Evolutionary conservation across 345 rosid genomes (phyloP).

Genomic region (Crucihimalaya himalaica): DNA sequence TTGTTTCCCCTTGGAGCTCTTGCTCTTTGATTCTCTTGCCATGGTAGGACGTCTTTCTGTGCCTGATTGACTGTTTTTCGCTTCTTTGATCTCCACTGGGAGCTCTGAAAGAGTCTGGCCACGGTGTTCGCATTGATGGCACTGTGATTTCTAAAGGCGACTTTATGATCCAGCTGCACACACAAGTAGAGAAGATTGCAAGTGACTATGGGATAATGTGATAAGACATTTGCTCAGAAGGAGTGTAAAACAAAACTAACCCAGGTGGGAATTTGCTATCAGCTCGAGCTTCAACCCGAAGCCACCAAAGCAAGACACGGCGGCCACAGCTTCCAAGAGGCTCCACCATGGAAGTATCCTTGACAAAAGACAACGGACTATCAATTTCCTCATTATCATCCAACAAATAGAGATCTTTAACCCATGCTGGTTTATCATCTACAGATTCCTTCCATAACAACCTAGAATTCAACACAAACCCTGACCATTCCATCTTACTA

Average conservation of each 20-base stretch:
- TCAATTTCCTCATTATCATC: conserved; percentile 47
- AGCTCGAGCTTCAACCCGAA: conserved; percentile 95
- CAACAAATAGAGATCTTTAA: conserved; percentile 52
- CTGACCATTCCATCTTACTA: conserved; percentile 93
- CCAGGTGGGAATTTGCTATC: conserved; percentile 97
- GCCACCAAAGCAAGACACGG: conserved; percentile 96
- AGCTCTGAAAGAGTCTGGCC: conserved; percentile 86
- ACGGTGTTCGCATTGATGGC: conserved; percentile 81
- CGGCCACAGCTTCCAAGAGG: conserved; percentile 97
- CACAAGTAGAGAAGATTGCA: conserved; percentile 6
- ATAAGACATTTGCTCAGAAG: neutral
- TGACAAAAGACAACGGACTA: conserved; percentile 68
- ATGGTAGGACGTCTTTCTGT: conserved; percentile 32
- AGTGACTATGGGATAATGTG: neutral
- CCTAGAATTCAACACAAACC: conserved; percentile 89
- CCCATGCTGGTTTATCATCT: conserved; percentile 67
- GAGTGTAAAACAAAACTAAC: conserved; percentile 37
- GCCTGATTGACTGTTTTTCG: conserved; percentile 9
- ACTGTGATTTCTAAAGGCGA: conserved; percentile 83
- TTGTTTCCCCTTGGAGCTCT: conserved; percentile 32
- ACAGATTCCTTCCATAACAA: conserved; percentile 74
- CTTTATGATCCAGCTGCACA: conserved; percentile 80
- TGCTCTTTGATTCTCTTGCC: conserved; percentile 60
- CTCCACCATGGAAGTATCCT: conserved; percentile 74
- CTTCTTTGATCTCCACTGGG: conserved; percentile 46